Conservation (phyloP, 345 rosid species). For the Murraya koenigii region DNA sequence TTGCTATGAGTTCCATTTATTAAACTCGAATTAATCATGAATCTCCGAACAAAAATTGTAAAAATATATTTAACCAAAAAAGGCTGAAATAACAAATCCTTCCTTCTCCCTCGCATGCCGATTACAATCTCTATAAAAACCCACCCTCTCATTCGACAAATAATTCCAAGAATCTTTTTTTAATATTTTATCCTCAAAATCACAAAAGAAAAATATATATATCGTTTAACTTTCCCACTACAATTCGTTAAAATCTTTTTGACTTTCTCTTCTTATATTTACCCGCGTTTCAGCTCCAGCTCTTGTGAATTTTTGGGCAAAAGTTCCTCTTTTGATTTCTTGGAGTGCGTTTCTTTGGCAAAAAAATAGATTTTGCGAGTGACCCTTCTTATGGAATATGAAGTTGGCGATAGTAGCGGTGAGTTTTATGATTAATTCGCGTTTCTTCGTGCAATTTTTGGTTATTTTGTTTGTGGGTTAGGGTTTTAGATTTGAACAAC, state of each 20-base stretch:
- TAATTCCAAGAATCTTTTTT: neutral
- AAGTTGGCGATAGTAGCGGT: constrained; percentile 47
- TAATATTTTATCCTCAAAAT: neutral
- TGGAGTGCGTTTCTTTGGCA: neutral
- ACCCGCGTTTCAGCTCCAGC: neutral
- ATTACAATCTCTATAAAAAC: neutral
- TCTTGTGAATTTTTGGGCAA: neutral
- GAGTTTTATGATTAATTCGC: constrained; percentile 12
- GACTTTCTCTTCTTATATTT: neutral
- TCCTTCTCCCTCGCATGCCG: neutral
- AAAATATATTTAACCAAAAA: neutral
- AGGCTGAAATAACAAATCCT: neutral
- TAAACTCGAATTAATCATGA: no score
- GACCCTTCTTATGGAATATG: constrained; percentile 48
- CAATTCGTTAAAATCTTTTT: neutral
- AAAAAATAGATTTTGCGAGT: neutral
- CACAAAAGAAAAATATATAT: no score
- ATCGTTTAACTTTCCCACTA: neutral
- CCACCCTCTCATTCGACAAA: neutral
- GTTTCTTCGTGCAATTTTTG: neutral
- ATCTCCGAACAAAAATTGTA: neutral
- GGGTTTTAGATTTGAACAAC: neutral
- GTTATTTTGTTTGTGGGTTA: neutral
- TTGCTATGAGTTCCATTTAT: neutral
- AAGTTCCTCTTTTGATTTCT: neutral